phyloP scores from a whole-genome alignment of 1,284 basidiomycete species.

The Heterobasidion occidentale region DNA sequence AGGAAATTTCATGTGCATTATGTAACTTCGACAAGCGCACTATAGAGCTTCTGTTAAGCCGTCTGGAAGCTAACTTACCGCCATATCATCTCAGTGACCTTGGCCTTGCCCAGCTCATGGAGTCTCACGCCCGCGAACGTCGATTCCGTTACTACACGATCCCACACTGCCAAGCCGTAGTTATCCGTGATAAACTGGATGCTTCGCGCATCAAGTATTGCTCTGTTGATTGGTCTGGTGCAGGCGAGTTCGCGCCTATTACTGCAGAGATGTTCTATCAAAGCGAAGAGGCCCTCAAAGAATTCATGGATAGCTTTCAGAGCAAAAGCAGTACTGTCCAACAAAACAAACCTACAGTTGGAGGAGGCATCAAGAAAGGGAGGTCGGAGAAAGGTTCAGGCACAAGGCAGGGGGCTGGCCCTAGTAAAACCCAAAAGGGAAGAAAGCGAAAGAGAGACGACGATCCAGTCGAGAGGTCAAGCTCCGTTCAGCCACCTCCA shows the following conservation, averaged over 20 bases:
- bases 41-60: slow-evolving; percentile 65
- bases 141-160: slow-evolving; percentile 73
- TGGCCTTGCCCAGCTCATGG: slow-evolving; percentile 58
- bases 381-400: slow-evolving; percentile 13
- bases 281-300: slow-evolving; percentile 29
- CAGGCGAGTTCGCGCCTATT: slow-evolving; percentile 45
- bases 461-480: slow-evolving; percentile 17
- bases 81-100: slow-evolving; percentile 66
- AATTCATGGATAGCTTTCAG: slow-evolving; percentile 44
- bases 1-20: slow-evolving; percentile 64
- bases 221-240: slow-evolving; percentile 37
- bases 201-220: slow-evolving; percentile 31
- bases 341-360: slow-evolving; percentile 4
- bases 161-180: slow-evolving; percentile 46
- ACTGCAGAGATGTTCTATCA: slow-evolving; percentile 44
- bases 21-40: slow-evolving; percentile 72
- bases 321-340: slow-evolving; percentile 8
- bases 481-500: slow-evolving; percentile 11
- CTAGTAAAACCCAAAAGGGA: slow-evolving; percentile 16
- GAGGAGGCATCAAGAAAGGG: slow-evolving; percentile 3
- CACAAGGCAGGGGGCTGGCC: not conserved
- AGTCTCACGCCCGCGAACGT: slow-evolving; percentile 73
- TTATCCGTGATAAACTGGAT: slow-evolving; percentile 52
- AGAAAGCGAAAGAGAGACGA: slow-evolving; percentile 13
- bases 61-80: slow-evolving; percentile 54